A percentile compares a stretch with the other conserved stretches of the same genome.
Conservation (phyloP, 2,329 filamentous ascomycete species). For the Alternaria arborescens region DNA sequence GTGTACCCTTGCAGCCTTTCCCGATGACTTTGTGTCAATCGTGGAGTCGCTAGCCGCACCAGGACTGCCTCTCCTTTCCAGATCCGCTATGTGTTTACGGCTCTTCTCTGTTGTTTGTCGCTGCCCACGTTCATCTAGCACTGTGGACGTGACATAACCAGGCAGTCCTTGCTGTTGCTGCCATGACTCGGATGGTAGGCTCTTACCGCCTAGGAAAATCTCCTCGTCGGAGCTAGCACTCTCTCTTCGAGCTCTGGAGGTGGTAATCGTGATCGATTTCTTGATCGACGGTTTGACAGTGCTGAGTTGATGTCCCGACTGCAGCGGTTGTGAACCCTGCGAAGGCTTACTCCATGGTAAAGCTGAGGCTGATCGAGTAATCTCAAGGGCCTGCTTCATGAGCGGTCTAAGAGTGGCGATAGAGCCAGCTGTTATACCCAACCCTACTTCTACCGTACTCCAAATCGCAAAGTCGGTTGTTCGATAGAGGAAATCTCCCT, state of each 20-base stretch:
- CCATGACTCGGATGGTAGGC: conserved; percentile 20
- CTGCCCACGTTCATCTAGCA: conserved; percentile 20
- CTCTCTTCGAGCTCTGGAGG: conserved; percentile 28
- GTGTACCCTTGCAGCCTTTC: conserved; percentile 10
- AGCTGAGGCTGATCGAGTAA: conserved; percentile 22
- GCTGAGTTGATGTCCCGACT: conserved; percentile 22
- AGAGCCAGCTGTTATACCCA: conserved; percentile 40
- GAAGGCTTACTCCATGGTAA: conserved; percentile 30
- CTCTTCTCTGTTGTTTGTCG: conserved; percentile 9
- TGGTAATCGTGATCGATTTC: conserved; percentile 32
- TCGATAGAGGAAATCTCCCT: conserved; percentile 43
- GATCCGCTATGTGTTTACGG: not conserved
- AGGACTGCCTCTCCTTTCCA: conserved; percentile 20
- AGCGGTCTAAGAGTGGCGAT: conserved; percentile 41
- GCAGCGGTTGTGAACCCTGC: conserved; percentile 9
- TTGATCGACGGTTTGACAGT: conserved; percentile 28
- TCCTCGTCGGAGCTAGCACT: conserved; percentile 36
- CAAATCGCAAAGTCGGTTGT: conserved; percentile 45
- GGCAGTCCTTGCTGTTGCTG: conserved; percentile 23
- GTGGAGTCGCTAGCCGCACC: conserved; percentile 22
- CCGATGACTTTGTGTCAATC: conserved; percentile 17
- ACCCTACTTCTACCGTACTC: conserved; percentile 39
- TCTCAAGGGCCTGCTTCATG: conserved; percentile 27
- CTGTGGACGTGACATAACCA: conserved; percentile 28
- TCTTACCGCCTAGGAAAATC: conserved; percentile 24